Percentiles rank a stretch among this genome's conserved stretches.
These are phyloP conservation scores for Akanthomyces lecanii DNA, from an alignment of 2,329 filamentous ascomycete genomes.

Conservation along the genomic window DNA sequence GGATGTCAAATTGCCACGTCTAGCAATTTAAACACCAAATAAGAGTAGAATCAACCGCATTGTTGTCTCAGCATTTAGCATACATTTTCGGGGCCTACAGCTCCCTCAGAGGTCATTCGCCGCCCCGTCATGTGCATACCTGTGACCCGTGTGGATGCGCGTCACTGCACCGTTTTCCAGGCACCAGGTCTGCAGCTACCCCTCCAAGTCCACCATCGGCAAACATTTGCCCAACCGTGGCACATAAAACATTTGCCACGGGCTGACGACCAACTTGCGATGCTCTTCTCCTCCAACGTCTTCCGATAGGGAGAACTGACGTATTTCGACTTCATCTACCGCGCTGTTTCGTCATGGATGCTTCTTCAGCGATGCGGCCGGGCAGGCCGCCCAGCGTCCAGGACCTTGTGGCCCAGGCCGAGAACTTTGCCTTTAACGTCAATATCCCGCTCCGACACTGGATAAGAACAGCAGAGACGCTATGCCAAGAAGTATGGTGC, in stretches of 20 bases:
- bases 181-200: slow-evolving; percentile 14
- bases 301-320: slow-evolving; percentile 13
- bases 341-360: slow-evolving; percentile 24
- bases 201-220: slow-evolving; percentile 14
- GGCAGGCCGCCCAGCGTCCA: slow-evolving; percentile 63
- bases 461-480: slow-evolving; percentile 72
- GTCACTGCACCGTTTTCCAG: slow-evolving; percentile 8
- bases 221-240: slow-evolving; percentile 6
- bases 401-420: slow-evolving; percentile 71
- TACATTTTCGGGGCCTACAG: background rate
- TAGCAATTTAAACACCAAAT: background rate
- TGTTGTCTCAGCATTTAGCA: background rate
- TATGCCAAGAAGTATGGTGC: slow-evolving; percentile 70
- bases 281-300: background rate
- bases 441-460: slow-evolving; percentile 75
- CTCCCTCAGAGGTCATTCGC: background rate
- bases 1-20: background rate
- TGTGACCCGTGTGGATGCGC: background rate
- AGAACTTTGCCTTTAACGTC: slow-evolving; percentile 76
- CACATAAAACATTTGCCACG: slow-evolving; percentile 1
- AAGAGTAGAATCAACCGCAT: too few relatives aligned
- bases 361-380: slow-evolving; percentile 29
- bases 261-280: background rate
- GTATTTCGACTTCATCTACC: background rate
- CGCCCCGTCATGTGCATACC: slow-evolving; percentile 10